Evolutionary conservation across 768 basidiomycete species (phyloP), one percentile per base, ranked within the genome.

Genomic region (Phylloporus arenicola): DNA sequence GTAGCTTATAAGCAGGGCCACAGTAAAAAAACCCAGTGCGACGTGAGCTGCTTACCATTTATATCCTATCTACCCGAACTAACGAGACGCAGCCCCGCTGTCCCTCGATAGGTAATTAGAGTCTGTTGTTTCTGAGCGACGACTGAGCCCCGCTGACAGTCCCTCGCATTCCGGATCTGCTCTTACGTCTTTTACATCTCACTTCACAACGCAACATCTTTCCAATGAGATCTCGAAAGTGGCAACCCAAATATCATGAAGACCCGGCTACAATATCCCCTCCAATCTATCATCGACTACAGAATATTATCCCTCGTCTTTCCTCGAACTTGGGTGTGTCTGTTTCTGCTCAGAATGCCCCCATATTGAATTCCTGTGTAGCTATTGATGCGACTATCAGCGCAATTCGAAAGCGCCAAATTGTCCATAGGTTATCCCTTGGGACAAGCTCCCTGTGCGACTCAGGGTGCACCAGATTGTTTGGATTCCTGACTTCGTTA

Each of bases 401-500:
- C 13, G 58, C 70, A 47, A 76, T 84, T 41, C 69, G 65, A 3
- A 65, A 69, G 17, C 77, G 76, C n/a, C 68, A 68, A 19, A 51
- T 62, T 12, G 77, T 86, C 25, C 74, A 75, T 19, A 78, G 77
- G 57, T 69, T 86, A 22, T 67, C 78, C 38, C 62, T 84, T 20
- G 77, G 79, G 8, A 71, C 80, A 47, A 86, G 84, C 58, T 57
- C 68, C 20, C 72, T 86, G 8, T 76, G 76, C 11, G 79, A 84
- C 59, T 73, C 77, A 14, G 85, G 84, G 31, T 80, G 78, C 50
- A 61, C 72, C 24, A 67, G 70, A 22, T 66, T 86, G 11, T 81
- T 84, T 60, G 64, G 65, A 16, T 84, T 79, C 58, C 69, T 86
- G 7, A 51, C 65, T 24, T 83, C 84, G 11, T 60, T 68, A 4